phyloP scores from a whole-genome alignment of 352 stramenopile species.

The Phytopythium vexans region DNA sequence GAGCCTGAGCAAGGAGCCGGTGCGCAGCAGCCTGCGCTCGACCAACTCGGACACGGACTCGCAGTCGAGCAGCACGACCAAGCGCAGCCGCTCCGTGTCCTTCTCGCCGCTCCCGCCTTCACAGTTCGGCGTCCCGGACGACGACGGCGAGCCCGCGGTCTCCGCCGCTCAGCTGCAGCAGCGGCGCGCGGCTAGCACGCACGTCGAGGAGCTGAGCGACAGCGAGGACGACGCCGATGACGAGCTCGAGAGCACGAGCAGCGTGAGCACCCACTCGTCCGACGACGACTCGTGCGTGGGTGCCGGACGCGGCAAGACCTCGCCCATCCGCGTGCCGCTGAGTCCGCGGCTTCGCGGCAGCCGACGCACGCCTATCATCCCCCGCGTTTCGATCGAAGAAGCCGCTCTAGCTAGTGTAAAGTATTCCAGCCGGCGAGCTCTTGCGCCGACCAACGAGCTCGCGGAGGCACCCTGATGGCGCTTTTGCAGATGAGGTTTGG shows the following conservation, averaged over 20 bases:
- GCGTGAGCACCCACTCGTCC: neutral
- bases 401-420: neutral
- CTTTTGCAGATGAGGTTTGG: too few relatives aligned
- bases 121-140: slow-evolving; percentile 7
- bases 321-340: too few relatives aligned
- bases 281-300: neutral
- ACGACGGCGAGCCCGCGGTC: slow-evolving; percentile 6
- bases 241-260: neutral
- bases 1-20: slow-evolving; percentile 2
- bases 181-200: slow-evolving; percentile 6
- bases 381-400: slow-evolving; percentile 4
- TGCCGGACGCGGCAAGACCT: neutral
- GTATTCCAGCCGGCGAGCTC: neutral
- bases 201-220: slow-evolving; percentile 17
- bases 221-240: slow-evolving; percentile 10
- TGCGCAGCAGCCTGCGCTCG: slow-evolving; percentile 6
- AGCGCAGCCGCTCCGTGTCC: slow-evolving; percentile 25
- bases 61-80: slow-evolving; percentile 19
- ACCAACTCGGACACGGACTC: slow-evolving; percentile 27
- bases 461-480: too few relatives aligned
- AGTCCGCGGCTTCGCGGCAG: too few relatives aligned
- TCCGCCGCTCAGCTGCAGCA: neutral
- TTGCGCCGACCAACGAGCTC: too few relatives aligned
- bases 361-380: too few relatives aligned
- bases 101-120: slow-evolving; percentile 20